These are phyloP conservation scores for Penicillium egyptiacum DNA, from an alignment of 495 filamentous ascomycete species.

Conservation along the genomic window DNA sequence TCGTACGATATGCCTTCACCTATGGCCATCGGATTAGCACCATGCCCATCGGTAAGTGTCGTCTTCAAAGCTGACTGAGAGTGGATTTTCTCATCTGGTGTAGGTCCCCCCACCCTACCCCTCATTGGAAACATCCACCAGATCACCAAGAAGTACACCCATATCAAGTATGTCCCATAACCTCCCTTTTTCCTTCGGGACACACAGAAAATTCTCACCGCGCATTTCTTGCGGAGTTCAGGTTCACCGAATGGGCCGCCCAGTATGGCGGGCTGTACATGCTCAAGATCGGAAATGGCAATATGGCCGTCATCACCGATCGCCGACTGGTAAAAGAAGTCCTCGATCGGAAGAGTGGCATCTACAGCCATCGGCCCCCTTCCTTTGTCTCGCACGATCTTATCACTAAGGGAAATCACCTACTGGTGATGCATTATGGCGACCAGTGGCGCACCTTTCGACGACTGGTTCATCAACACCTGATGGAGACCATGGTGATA, in stretches of 20 bases:
- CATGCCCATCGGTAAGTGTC: background rate
- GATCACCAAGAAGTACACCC: background rate
- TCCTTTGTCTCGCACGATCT: slow-evolving; percentile 46
- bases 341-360: slow-evolving; percentile 43
- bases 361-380: slow-evolving; percentile 46
- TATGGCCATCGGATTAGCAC: background rate
- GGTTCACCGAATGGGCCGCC: background rate
- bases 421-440: background rate
- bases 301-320: slow-evolving; percentile 27
- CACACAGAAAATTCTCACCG: background rate
- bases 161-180: background rate
- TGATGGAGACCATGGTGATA: background rate
- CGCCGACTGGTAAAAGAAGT: slow-evolving; percentile 40
- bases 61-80: background rate
- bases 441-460: background rate
- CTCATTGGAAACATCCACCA: background rate
- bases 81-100: background rate
- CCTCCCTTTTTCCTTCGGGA: slow-evolving; percentile 19
- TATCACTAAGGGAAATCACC: slow-evolving; percentile 26
- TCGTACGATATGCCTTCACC: background rate
- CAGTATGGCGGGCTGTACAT: background rate
- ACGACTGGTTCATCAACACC: background rate
- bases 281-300: background rate
- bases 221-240: background rate
- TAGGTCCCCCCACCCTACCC: background rate